Base-by-base conservation (phyloP, 1,139 yeast genomes). In the Nadsonia commutata region DNA sequence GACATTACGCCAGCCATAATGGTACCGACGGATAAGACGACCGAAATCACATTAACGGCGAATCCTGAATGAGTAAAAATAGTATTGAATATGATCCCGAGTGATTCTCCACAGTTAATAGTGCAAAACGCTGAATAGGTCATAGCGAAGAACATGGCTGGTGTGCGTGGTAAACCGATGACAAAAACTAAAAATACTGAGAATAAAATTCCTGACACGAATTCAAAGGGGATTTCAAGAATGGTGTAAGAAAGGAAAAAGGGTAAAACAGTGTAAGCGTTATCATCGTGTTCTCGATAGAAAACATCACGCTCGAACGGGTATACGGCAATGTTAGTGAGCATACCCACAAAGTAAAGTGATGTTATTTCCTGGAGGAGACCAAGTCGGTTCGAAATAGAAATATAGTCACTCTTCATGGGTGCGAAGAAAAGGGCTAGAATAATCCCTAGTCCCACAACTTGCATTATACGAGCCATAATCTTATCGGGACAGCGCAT, bases 1-100 rank as follows among this genome's bases (percentile, higher is more conserved):
- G 95, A 80, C 78, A 85, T 71, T 4, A 88, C 67, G n/a, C 95
- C 95, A 3, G 85, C 84, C 93, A 84, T 81, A 52, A 80, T 75
- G 17, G 80, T 72, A 6, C 88, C 90, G 46, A 83, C 64, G 2
- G 82, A 72, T 41, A 81, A 61, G 27, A 80, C 56, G 8, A 76
- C 71, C 0, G 86, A 71, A 40, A 84, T 71, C 4, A 83, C 61
- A 54, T 81, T 83, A 20, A 82, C 74, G 0, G 93, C 94, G 51
- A 84, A 71, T 0, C 94, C 95, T 44, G 83, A 72, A 56, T 84
- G 88, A 45, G 70, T 67, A 53, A 84, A 78, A 0, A 80, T 52
- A n/a, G 88, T 76, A 55, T 82, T 82, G 49, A 84, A 78, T 40
- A 80, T 67, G 6, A 84, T 80, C 0, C 95, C 95, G 39, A 84